Percentiles rank a stretch among this genome's conserved stretches.
phyloP scores from a whole-genome alignment of 495 filamentous ascomycete species.

The Bacidia gigantensis region DNA sequence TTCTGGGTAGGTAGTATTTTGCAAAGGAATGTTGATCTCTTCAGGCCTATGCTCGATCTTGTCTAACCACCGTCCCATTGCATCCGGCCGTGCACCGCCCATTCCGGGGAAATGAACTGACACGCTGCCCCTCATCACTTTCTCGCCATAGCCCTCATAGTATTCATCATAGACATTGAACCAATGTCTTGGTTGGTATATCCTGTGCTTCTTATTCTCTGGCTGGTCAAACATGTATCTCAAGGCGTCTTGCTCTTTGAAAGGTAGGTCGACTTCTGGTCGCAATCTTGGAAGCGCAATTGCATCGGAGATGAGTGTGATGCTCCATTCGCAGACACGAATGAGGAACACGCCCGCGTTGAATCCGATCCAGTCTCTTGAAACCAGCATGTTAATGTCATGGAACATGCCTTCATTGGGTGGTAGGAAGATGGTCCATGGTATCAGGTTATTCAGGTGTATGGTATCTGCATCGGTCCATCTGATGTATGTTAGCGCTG shows the following conservation, averaged over 20 bases:
- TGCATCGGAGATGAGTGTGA: constrained; percentile 33
- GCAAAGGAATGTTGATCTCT: constrained; percentile 2
- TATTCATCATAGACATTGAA: not conserved
- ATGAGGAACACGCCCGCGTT: constrained; percentile 43
- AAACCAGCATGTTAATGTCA: constrained; percentile 33
- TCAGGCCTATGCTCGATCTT: constrained; percentile 3
- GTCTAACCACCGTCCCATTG: constrained; percentile 8
- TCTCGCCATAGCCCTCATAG: not conserved
- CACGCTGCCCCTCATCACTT: not conserved
- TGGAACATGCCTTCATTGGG: constrained; percentile 23
- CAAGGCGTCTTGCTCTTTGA: constrained; percentile 7
- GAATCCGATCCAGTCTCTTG: constrained; percentile 40
- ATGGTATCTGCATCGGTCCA: constrained; percentile 34
- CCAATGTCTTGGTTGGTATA: constrained; percentile 9
- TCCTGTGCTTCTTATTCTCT: constrained; percentile 2
- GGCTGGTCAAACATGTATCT: constrained; percentile 1
- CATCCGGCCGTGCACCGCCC: not conserved
- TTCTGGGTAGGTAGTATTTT: not conserved
- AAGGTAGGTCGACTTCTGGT: constrained; percentile 20
- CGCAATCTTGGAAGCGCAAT: constrained; percentile 31
- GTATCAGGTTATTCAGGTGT: constrained; percentile 31
- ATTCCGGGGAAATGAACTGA: constrained; percentile 2
- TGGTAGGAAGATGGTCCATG: constrained; percentile 38
- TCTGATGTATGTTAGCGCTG: constrained; percentile 14
- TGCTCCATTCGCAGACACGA: constrained; percentile 32